A percentile compares a stretch with the other conserved stretches of the same genome.
Evolutionary conservation across 805 yeast genomes (phyloP).

Genomic region (Saturnispora saitoi): DNA sequence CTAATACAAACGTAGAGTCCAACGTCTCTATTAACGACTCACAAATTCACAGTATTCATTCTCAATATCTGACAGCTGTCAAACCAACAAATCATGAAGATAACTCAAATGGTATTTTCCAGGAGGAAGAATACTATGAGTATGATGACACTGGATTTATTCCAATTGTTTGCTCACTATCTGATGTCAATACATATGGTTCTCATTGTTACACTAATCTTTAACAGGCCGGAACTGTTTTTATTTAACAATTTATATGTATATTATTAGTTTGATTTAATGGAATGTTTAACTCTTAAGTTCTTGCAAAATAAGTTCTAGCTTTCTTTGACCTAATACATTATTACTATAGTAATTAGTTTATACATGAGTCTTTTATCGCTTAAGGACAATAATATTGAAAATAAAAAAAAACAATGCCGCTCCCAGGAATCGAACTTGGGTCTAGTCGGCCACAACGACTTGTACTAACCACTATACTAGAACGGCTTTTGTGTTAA

Average conservation of each 20-base stretch:
- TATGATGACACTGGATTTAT: slow-evolving; percentile 8
- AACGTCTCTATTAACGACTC: background rate
- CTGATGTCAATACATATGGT: slow-evolving; percentile 7
- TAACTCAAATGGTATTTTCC: slow-evolving; percentile 3
- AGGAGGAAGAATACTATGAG: slow-evolving; percentile 4
- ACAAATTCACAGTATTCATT: background rate
- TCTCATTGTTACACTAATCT: slow-evolving; percentile 4
- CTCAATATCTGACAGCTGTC: background rate
- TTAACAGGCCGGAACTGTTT: background rate
- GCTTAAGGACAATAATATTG: background rate
- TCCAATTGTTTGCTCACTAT: slow-evolving; percentile 8
- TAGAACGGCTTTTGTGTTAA: slow-evolving; percentile 4
- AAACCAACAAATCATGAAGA: background rate
- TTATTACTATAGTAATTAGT: no score
- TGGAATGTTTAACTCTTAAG: no score
- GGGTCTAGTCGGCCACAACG: slow-evolving; percentile 10
- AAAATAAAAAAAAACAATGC: background rate
- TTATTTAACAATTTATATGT: background rate
- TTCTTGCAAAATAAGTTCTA: no score
- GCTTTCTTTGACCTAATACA: no score
- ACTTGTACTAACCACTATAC: slow-evolving; percentile 9
- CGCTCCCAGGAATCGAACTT: slow-evolving; percentile 9
- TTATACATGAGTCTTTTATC: background rate
- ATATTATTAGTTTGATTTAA: background rate
- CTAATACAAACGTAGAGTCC: background rate